phyloP scores from a whole-genome alignment of 768 basidiomycete genomes.

The Flagelloscypha sp. region DNA sequence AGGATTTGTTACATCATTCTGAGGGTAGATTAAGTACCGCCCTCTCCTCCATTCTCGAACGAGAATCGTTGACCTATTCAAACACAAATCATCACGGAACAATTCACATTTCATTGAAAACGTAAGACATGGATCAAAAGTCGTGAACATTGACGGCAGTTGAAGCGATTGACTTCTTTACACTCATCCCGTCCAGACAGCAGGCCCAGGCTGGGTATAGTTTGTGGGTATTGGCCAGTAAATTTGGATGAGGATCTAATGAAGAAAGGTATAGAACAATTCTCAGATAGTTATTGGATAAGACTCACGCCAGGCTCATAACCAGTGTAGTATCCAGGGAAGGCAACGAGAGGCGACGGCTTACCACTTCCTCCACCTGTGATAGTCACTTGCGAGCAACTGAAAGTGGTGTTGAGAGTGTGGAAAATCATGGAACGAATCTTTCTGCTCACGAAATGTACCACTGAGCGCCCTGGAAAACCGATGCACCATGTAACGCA shows the following conservation, averaged over 20 bases:
- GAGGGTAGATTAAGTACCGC: too few species aligned
- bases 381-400: slow-evolving; percentile 34
- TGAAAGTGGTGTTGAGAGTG: slow-evolving; percentile 3
- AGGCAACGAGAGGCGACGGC: slow-evolving; percentile 26
- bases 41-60: too few species aligned
- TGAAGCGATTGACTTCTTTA: too few species aligned
- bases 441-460: slow-evolving; percentile 19
- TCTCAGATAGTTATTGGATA: background rate
- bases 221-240: slow-evolving; percentile 19
- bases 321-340: slow-evolving; percentile 31
- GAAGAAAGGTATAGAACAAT: background rate
- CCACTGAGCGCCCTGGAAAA: slow-evolving; percentile 30
- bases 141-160: too few species aligned
- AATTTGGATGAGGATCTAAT: slow-evolving; percentile 24
- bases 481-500: slow-evolving; percentile 31
- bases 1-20: too few species aligned
- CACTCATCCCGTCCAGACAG: slow-evolving; percentile 8
- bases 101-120: too few species aligned
- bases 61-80: too few species aligned
- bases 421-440: too few species aligned
- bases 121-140: too few species aligned
- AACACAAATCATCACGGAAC: too few species aligned
- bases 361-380: slow-evolving; percentile 31
- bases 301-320: slow-evolving; percentile 9
- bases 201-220: slow-evolving; percentile 26